Base-by-base conservation (phyloP, 441 rosid genomes). In the Macaranga tanarius region DNA sequence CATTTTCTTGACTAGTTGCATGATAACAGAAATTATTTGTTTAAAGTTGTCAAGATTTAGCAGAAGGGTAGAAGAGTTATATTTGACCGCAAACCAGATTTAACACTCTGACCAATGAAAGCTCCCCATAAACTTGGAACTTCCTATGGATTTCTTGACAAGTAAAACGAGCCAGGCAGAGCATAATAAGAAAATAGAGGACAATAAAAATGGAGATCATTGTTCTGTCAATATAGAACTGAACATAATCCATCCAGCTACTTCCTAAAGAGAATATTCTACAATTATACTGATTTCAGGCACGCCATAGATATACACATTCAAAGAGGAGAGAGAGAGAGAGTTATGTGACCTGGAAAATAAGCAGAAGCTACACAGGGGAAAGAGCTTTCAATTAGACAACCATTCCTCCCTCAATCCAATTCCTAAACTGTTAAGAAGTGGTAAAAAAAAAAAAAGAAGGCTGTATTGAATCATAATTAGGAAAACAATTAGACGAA, bases 401-500 rank as follows among this genome's bases (percentile, higher is more conserved):
- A 56, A 19, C 60, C 8, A 31, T 19, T 67, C 67, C 65, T 63
- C 67, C 68, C 63, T 7, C 34, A 73, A 77, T 62, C 60, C 47
- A 60, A 50, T 60, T 60, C 67, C 61, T n/a, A 28, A 13, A 56
- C 57, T 44, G 72, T 55, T 70, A 66, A 7, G n/a, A 55, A 55
- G 15, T 55, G 70, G 23, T 25, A 59, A 67, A 67, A 59, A 11
- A 5, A 72, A 34, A 34, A 34, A 34, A 34, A 34, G 38, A 34
- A 50, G n/a, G 67, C 57, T 62, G 73, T 69, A 71, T 70, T 22
- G 62, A 68, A 66, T 65, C 67, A 65, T 61, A 62, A 79, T 48
- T 69, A 61, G 51, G 59, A 56, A 60, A 77, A 71, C 70, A 77
- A 76, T 61, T 57, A 64, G 68, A 66, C 52, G 71, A 76, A 65